Evolutionary conservation across 2,329 filamentous ascomycete species (phyloP).

Genomic region (Ceratocystis papillata): DNA sequence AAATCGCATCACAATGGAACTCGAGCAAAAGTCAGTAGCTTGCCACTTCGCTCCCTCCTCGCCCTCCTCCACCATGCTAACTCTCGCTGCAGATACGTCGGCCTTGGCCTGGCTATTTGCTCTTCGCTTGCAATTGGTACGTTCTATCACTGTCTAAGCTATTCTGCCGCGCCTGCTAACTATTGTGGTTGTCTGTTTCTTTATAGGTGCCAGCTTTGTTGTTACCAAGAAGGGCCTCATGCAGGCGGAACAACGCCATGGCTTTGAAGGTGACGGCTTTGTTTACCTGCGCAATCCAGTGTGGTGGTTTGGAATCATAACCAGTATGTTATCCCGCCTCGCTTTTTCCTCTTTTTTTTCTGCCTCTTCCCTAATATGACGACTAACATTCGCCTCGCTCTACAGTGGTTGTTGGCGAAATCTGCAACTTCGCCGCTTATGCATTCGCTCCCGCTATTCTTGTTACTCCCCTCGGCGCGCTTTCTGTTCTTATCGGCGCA

Average conservation of each 20-base stretch:
- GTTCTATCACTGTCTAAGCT: slow-evolving; percentile 26
- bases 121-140: slow-evolving; percentile 67
- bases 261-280: slow-evolving; percentile 93
- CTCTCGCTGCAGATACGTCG: slow-evolving; percentile 53
- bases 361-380: background rate
- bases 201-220: slow-evolving; percentile 81
- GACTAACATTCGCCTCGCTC: slow-evolving; percentile 47
- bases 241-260: slow-evolving; percentile 80
- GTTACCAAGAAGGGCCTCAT: slow-evolving; percentile 98
- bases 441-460: slow-evolving; percentile 98
- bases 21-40: slow-evolving; percentile 24
- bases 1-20: slow-evolving; percentile 17
- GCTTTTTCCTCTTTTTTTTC: background rate
- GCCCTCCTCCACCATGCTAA: slow-evolving; percentile 1
- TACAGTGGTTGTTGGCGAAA: slow-evolving; percentile 78
- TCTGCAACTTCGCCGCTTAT: slow-evolving; percentile 96
- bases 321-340: slow-evolving; percentile 48
- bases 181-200: background rate
- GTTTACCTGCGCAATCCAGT: slow-evolving; percentile 88
- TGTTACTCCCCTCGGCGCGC: slow-evolving; percentile 84
- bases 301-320: slow-evolving; percentile 93
- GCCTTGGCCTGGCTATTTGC: slow-evolving; percentile 61
- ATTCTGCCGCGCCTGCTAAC: slow-evolving; percentile 26
- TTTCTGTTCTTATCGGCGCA: slow-evolving; percentile 89
- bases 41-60: background rate